These are phyloP conservation scores for Cercophora scortea DNA, from an alignment of 495 filamentous ascomycete species.

Conservation along the genomic window DNA sequence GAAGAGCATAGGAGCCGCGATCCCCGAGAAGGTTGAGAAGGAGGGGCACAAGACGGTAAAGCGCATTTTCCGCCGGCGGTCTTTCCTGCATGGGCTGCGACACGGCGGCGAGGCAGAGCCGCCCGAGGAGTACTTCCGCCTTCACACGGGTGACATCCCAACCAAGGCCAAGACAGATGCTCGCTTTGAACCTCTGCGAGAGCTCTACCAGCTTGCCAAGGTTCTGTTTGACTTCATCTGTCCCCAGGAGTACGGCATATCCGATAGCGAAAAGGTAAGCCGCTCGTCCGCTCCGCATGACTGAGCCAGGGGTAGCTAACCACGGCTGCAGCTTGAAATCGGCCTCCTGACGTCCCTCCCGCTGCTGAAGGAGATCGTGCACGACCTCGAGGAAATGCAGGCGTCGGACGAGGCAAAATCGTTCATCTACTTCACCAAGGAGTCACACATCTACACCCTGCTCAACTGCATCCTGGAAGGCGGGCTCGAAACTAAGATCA, in stretches of 20 bases:
- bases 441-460: constrained; percentile 96
- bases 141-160: constrained; percentile 68
- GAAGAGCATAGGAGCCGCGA: background rate
- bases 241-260: constrained; percentile 96
- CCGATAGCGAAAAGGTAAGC: constrained; percentile 71
- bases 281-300: background rate
- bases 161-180: constrained; percentile 78
- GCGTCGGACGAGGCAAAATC: constrained; percentile 86
- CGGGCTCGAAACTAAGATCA: constrained; percentile 84
- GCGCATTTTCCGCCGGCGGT: constrained; percentile 45
- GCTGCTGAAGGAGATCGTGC: constrained; percentile 88
- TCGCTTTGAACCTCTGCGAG: constrained; percentile 77
- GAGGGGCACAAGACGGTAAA: constrained; percentile 31
- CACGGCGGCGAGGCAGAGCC: constrained; percentile 33
- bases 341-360: constrained; percentile 89
- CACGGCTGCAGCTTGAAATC: constrained; percentile 62
- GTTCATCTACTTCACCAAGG: constrained; percentile 98
- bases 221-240: constrained; percentile 97
- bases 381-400: constrained; percentile 95
- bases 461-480: constrained; percentile 97
- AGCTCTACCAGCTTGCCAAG: constrained; percentile 88
- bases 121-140: constrained; percentile 74
- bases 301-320: background rate
- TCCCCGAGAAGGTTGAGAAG: constrained; percentile 30
- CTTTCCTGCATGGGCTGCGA: constrained; percentile 36